Evolutionary conservation across 345 rosid species (phyloP).

Genomic region (Kandelia obovata): DNA sequence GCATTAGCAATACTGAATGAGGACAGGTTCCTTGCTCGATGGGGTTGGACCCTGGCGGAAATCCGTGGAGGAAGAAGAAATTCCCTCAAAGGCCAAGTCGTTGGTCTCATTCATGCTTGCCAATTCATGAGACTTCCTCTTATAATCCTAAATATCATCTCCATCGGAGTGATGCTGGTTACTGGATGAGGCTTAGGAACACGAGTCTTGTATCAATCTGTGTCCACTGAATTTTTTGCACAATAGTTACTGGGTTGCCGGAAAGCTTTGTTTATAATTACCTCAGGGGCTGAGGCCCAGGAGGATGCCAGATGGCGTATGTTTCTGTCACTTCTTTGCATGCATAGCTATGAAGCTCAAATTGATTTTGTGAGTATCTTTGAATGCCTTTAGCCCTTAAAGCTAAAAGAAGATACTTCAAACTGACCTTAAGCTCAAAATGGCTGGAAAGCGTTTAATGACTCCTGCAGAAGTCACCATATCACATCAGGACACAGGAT

Average conservation of each 20-base stretch:
- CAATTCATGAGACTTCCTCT: slow-evolving; percentile 53
- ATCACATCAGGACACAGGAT: too few species aligned
- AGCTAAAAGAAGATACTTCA: too few species aligned
- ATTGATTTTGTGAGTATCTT: too few species aligned
- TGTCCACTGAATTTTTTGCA: not conserved
- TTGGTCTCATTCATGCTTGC: slow-evolving; percentile 49
- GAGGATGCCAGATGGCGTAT: not conserved
- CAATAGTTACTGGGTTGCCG: too few species aligned
- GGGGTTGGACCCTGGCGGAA: slow-evolving; percentile 50
- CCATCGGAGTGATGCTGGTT: slow-evolving; percentile 36
- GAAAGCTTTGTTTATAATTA: not conserved
- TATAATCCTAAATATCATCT: slow-evolving; percentile 35
- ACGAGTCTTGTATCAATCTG: not conserved
- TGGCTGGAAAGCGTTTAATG: too few species aligned
- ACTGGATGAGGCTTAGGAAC: slow-evolving; percentile 26
- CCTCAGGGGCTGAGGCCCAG: not conserved
- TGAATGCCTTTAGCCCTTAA: too few species aligned
- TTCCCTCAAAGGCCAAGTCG: slow-evolving; percentile 37
- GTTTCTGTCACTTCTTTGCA: too few species aligned
- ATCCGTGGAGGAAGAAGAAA: slow-evolving; percentile 36
- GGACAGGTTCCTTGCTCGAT: slow-evolving; percentile 43
- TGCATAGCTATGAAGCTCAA: too few species aligned
- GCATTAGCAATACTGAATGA: slow-evolving; percentile 50
- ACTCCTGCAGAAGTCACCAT: too few species aligned
- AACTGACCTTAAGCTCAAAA: too few species aligned